Evolutionary conservation across 352 stramenopile species (phyloP), one percentile per base, ranked within the genome.

Genomic region (Phytophthora litchii): DNA sequence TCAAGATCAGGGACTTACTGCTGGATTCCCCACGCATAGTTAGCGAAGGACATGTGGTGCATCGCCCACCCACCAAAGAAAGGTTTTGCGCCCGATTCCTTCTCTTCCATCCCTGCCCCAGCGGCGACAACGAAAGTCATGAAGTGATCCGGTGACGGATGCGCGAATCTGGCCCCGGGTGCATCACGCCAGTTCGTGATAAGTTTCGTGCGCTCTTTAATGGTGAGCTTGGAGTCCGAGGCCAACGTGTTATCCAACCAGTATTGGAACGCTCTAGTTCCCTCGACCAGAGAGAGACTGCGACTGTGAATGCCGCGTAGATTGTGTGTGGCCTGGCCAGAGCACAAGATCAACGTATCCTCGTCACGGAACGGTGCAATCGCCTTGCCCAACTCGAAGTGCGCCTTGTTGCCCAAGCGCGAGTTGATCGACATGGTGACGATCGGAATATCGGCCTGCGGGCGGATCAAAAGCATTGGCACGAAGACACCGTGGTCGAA

Each of bases 401-500:
- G 80, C 1, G 41, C 49, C 9, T 54, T 47, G 3, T 74, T 57
- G 43, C 69, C 64, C 29, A 89, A 60, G 10, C 84, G 37, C 0
- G 37, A 52, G 36, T 79, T 70, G 34, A 96, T 70, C 21, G 80
- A 94, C 35, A 97, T 60, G 38, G 72, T 80, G 13, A 97, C 85
- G 13, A 97, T 79, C 0, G 92, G 92, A 31, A 97, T 85, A 45
- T 97, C 76, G 0, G 83, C 89, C 21, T 94, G 61, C 0, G 90
- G 88, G 42, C 85, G 91, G 63, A 97, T 94, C 19, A 96, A 48
- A 44, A 86, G 82, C 46, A 98, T 70, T 1, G 92, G 90, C 16
- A 97, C 78, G 65, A 97, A 98, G 11, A 94, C 78, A 17, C 92
- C 92, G 74, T 98, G 92, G 72, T 98, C 92, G 49, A 83, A 96